phyloP scores from a whole-genome alignment of 2,329 filamentous ascomycete genomes.

The Ascocoryne sarcoides region DNA sequence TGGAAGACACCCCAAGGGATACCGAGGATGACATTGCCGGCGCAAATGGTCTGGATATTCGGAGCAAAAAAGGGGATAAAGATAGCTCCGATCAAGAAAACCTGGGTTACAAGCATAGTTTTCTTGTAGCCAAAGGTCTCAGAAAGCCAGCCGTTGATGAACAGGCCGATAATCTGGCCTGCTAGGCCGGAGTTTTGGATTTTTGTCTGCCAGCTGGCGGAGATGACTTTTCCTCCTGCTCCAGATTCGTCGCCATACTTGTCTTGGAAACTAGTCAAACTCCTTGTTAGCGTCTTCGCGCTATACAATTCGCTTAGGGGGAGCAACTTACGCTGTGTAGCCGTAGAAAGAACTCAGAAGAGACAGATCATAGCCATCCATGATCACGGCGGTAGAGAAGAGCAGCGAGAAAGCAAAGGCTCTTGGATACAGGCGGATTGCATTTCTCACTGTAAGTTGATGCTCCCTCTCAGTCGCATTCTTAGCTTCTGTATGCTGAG shows the following conservation, averaged over 20 bases:
- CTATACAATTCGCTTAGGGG: no score
- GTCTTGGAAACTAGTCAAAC: no score
- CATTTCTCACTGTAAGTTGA: constrained; percentile 33
- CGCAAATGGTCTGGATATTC: no score
- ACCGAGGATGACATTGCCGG: no score
- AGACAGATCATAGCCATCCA: constrained; percentile 22
- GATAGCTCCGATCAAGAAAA: constrained; percentile 34
- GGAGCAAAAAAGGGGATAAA: constrained; percentile 42
- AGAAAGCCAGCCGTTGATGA: constrained; percentile 34
- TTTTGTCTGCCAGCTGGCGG: constrained; percentile 3
- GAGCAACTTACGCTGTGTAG: constrained; percentile 15
- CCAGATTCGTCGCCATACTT: constrained; percentile 12
- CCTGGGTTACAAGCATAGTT: constrained; percentile 26
- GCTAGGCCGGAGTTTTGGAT: background rate
- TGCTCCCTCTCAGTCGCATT: constrained; percentile 6
- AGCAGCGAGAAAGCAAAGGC: constrained; percentile 17
- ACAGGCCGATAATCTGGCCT: background rate
- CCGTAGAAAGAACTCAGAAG: constrained; percentile 19
- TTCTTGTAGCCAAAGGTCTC: constrained; percentile 36
- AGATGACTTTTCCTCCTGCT: constrained; percentile 7
- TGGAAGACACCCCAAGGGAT: constrained; percentile 43
- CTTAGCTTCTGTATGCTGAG: no score
- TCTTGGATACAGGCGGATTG: constrained; percentile 73
- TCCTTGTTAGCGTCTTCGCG: no score
- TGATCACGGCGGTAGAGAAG: constrained; percentile 19